Percentiles rank a stretch among this genome's conserved stretches.
These are phyloP conservation scores for Diaporthe humulicola DNA, from an alignment of 2,329 filamentous ascomycete species.

Conservation along the genomic window DNA sequence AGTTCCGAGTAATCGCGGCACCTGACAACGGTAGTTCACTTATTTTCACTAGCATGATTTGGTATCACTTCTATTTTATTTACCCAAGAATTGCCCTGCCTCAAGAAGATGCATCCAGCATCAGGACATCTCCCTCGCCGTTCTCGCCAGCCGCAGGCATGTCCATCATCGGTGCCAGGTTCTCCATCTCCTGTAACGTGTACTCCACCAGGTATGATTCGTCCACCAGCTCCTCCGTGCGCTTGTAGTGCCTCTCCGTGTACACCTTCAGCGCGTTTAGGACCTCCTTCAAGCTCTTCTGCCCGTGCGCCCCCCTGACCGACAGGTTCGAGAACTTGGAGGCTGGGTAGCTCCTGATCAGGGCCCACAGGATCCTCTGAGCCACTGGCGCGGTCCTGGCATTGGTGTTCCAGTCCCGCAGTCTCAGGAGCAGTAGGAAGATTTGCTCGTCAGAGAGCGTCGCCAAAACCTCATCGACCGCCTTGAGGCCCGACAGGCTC, in stretches of 20 bases:
- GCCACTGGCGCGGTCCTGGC: slow-evolving; percentile 87
- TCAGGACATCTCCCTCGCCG: slow-evolving; percentile 44
- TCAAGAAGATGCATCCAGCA: slow-evolving; percentile 44
- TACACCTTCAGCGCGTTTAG: slow-evolving; percentile 90
- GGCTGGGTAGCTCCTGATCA: slow-evolving; percentile 86
- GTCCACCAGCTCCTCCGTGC: slow-evolving; percentile 90
- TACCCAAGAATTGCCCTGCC: not conserved
- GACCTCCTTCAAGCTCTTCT: slow-evolving; percentile 83
- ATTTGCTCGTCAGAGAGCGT: slow-evolving; percentile 87
- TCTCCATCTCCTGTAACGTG: slow-evolving; percentile 93
- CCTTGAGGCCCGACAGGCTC: slow-evolving; percentile 73
- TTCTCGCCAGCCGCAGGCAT: slow-evolving; percentile 33
- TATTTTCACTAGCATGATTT: not conserved
- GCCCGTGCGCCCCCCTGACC: slow-evolving; percentile 67
- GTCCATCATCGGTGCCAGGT: slow-evolving; percentile 62
- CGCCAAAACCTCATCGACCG: slow-evolving; percentile 88
- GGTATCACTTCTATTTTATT: slow-evolving; percentile 19
- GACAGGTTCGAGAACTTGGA: slow-evolving; percentile 80
- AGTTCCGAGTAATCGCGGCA: not conserved
- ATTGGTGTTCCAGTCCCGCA: slow-evolving; percentile 98
- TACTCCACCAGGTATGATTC: slow-evolving; percentile 96
- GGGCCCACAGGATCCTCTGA: slow-evolving; percentile 83
- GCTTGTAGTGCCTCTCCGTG: slow-evolving; percentile 91
- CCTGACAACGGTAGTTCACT: not conserved
- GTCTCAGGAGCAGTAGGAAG: slow-evolving; percentile 81